Percentiles rank a stretch among this genome's conserved stretches.
Evolutionary conservation across 2,329 filamentous ascomycete species (phyloP).

Genomic region (Juglanconis juglandina): DNA sequence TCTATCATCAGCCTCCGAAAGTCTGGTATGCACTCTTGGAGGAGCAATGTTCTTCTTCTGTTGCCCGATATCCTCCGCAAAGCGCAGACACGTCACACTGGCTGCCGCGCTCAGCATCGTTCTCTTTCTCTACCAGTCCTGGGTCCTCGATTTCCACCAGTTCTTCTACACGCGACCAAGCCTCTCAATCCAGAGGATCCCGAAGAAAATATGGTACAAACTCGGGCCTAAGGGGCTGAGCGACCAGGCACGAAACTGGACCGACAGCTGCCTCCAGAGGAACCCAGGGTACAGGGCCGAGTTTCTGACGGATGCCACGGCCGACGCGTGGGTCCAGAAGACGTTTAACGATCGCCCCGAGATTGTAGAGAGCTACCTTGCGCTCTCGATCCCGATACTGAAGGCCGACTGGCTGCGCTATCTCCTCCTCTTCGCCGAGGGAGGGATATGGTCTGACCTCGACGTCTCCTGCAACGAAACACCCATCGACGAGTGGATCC

Average conservation of each 20-base stretch:
- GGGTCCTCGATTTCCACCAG: no score
- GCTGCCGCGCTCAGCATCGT: no score
- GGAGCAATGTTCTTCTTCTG: no score
- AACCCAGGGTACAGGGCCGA: neutral
- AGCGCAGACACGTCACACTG: no score
- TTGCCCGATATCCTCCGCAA: no score
- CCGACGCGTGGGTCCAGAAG: neutral
- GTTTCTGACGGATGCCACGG: neutral
- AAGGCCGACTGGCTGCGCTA: conserved; percentile 14
- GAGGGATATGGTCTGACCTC: conserved; percentile 18
- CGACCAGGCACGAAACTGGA: neutral
- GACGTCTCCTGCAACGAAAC: conserved; percentile 12
- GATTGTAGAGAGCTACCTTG: neutral
- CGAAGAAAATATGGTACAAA: conserved; percentile 7
- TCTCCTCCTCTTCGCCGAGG: conserved; percentile 18
- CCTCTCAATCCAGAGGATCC: neutral
- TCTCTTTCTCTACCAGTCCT: no score
- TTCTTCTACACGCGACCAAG: no score
- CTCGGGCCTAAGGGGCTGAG: neutral
- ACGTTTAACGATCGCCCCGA: neutral
- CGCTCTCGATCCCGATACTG: conserved; percentile 12
- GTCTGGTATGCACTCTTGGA: no score
- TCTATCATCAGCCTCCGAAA: no score
- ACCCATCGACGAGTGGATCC: neutral
- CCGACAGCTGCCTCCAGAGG: neutral